A percentile compares a stretch with the other conserved stretches of the same genome.
Conservation (phyloP, 2,329 filamentous ascomycete species). For the Emergomyces africanus region DNA sequence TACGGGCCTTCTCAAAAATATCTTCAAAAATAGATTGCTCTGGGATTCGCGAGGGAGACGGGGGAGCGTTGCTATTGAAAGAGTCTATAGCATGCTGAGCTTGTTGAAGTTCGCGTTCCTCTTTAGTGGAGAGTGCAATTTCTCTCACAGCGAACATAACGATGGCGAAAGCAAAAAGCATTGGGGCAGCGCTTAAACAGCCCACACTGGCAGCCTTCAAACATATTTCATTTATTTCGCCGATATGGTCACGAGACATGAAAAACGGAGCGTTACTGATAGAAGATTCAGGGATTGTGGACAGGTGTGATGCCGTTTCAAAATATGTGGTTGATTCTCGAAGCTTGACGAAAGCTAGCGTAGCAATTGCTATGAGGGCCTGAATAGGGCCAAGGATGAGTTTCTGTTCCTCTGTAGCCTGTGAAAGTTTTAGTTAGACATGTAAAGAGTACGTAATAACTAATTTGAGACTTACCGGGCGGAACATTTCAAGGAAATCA, state of each 20-base stretch:
- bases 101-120: constrained; percentile 35
- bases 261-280: constrained; percentile 45
- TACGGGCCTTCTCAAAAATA: constrained; percentile 33
- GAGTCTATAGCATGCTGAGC: constrained; percentile 29
- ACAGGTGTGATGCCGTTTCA: constrained; percentile 11
- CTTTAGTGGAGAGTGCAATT: constrained; percentile 49
- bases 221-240: constrained; percentile 60
- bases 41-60: constrained; percentile 16
- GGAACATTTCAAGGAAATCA: constrained; percentile 55
- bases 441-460: constrained; percentile 6
- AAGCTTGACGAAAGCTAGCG: constrained; percentile 58
- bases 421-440: constrained; percentile 12
- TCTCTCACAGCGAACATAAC: constrained; percentile 58
- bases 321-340: constrained; percentile 47
- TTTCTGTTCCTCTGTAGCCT: constrained; percentile 29
- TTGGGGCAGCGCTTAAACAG: constrained; percentile 54
- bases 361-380: constrained; percentile 56
- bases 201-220: constrained; percentile 44
- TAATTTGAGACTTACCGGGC: constrained; percentile 36
- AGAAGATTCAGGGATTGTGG: constrained; percentile 12
- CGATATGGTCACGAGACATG: constrained; percentile 55
- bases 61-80: constrained; percentile 25
- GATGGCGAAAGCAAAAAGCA: constrained; percentile 70
- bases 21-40: constrained; percentile 36
- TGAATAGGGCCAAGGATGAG: constrained; percentile 46